Conservation (phyloP, 495 filamentous ascomycete genomes). For the Parathielavia appendiculata region DNA sequence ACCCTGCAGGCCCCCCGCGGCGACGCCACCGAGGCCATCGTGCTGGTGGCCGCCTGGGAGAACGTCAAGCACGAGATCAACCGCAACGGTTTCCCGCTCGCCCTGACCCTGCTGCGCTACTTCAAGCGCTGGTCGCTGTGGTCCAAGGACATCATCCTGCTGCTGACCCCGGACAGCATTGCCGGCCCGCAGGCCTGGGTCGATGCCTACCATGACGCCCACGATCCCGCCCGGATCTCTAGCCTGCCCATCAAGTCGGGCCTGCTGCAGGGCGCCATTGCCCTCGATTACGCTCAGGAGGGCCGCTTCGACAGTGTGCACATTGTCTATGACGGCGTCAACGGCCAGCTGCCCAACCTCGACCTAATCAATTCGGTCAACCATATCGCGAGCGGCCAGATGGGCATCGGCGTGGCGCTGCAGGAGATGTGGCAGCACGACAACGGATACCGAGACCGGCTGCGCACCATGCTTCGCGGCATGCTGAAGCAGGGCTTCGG, state of each 20-base stretch:
- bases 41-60: conserved; percentile 81
- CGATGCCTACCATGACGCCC: conserved; percentile 91
- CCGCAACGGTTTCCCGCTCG: conserved; percentile 76
- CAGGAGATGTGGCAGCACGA: conserved; percentile 85
- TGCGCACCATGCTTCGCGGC: conserved; percentile 85
- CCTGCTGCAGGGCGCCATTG: conserved; percentile 85
- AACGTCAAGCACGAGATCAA: conserved; percentile 79
- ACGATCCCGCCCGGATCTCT: conserved; percentile 59
- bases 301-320: conserved; percentile 79
- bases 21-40: conserved; percentile 97
- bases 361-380: conserved; percentile 95
- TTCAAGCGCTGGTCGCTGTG: conserved; percentile 97
- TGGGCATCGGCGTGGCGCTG: conserved; percentile 75
- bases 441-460: conserved; percentile 73
- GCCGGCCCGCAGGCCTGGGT: conserved; percentile 95
- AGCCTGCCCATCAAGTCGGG: conserved; percentile 88
- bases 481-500: conserved; percentile 91
- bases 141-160: conserved; percentile 97
- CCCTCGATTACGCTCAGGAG: conserved; percentile 86
- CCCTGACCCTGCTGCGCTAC: conserved; percentile 82
- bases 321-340: conserved; percentile 92
- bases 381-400: conserved; percentile 80
- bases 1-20: conserved; percentile 92
- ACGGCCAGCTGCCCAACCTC: conserved; percentile 90
- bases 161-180: conserved; percentile 82